Percentiles rank a stretch among this genome's conserved stretches.
Evolutionary conservation across 2,329 filamentous ascomycete genomes (phyloP).

Genomic region (Venturia pyrina): DNA sequence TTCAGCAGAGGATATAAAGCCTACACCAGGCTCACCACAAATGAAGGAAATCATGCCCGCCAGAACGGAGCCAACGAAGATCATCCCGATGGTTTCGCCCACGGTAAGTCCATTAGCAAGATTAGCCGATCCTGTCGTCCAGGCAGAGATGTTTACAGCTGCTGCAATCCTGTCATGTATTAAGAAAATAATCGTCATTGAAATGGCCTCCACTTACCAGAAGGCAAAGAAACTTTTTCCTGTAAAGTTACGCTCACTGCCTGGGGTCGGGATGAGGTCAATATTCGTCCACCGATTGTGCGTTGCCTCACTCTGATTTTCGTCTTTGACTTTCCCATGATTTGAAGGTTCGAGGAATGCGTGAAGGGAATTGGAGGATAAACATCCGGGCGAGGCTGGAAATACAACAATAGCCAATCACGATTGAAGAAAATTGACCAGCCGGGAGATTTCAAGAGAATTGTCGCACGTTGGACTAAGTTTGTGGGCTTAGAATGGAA

Average conservation of each 20-base stretch:
- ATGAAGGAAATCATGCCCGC: conserved; percentile 16
- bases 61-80: conserved; percentile 16
- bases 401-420: too few species aligned
- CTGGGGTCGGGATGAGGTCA: conserved; percentile 17
- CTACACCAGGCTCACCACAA: conserved; percentile 17
- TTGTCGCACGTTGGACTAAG: neutral
- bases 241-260: conserved; percentile 15
- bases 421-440: neutral
- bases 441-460: neutral
- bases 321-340: conserved; percentile 7
- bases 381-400: neutral
- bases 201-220: neutral
- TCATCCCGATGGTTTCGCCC: conserved; percentile 17
- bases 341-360: conserved; percentile 7
- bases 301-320: neutral
- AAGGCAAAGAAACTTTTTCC: conserved; percentile 16
- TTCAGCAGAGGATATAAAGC: too few species aligned
- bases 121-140: conserved; percentile 17
- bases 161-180: conserved; percentile 1
- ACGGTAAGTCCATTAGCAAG: conserved; percentile 17
- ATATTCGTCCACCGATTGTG: conserved; percentile 16
- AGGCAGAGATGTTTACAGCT: conserved; percentile 6
- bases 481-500: too few species aligned
- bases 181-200: neutral
- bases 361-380: neutral